Conservation (phyloP, 2,329 filamentous ascomycete species). For the Cladosporium velox region DNA sequence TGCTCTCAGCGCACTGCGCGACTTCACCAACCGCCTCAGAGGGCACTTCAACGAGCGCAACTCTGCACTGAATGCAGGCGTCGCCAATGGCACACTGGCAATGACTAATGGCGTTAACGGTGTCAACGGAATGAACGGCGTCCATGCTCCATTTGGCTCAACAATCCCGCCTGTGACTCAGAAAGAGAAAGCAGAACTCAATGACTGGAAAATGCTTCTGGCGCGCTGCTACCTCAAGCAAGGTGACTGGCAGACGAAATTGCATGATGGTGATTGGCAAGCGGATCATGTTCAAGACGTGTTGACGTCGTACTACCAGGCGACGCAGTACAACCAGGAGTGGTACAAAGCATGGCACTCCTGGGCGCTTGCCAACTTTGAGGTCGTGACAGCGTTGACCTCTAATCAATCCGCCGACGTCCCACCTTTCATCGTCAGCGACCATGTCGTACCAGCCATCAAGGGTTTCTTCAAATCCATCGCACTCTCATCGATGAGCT, state of each 20-base stretch:
- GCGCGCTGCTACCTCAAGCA: constrained; percentile 96
- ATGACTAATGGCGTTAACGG: constrained; percentile 50
- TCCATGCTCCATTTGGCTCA: constrained; percentile 37
- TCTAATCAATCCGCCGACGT: constrained; percentile 60
- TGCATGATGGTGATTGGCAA: constrained; percentile 88
- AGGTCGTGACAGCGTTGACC: constrained; percentile 84
- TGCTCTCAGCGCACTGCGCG: constrained; percentile 61
- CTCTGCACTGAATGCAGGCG: constrained; percentile 35
- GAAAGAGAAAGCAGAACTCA: constrained; percentile 47
- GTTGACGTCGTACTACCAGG: constrained; percentile 83
- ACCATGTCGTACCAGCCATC: constrained; percentile 92
- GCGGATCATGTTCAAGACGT: constrained; percentile 85
- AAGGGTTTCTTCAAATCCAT: constrained; percentile 98
- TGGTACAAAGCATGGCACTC: constrained; percentile 99
- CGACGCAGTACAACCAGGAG: constrained; percentile 87
- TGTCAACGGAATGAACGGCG: constrained; percentile 44
- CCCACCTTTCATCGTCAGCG: constrained; percentile 70
- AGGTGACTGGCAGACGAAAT: constrained; percentile 88
- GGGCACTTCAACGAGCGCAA: constrained; percentile 56
- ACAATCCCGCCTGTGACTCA: constrained; percentile 38
- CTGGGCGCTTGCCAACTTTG: constrained; percentile 97
- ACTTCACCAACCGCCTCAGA: constrained; percentile 62
- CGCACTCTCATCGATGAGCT: constrained; percentile 84
- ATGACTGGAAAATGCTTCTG: constrained; percentile 68
- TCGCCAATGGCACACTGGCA: constrained; percentile 32